Percentiles rank a stretch among this genome's conserved stretches.
Conservation (phyloP, 2,329 filamentous ascomycete genomes). For the Geosmithia flava region DNA sequence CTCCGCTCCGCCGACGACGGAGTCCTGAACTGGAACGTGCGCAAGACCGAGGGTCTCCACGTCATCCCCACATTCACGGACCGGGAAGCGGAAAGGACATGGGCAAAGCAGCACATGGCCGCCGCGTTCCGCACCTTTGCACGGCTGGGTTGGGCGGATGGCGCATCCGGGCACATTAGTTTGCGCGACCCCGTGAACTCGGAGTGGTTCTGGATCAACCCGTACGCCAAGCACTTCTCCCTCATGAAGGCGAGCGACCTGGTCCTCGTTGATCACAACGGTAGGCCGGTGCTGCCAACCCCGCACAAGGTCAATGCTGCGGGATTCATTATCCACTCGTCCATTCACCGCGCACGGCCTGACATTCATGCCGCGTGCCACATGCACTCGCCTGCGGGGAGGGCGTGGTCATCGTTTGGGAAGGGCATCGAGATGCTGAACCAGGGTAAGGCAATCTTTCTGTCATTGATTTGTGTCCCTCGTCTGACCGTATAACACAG, state of each 20-base stretch:
- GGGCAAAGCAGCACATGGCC: constrained; percentile 6
- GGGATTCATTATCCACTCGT: constrained; percentile 50
- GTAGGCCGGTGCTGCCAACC: constrained; percentile 46
- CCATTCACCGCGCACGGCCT: constrained; percentile 44
- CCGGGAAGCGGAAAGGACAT: constrained; percentile 1
- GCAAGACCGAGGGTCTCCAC: background rate
- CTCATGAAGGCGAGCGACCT: constrained; percentile 53
- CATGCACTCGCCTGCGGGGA: constrained; percentile 43
- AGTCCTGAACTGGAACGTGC: background rate
- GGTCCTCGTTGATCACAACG: constrained; percentile 48
- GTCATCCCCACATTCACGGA: background rate
- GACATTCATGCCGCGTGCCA: constrained; percentile 51
- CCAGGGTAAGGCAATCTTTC: constrained; percentile 23
- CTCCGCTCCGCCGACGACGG: background rate
- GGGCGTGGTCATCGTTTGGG: constrained; percentile 49
- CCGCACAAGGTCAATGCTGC: constrained; percentile 47
- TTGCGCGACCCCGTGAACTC: constrained; percentile 16
- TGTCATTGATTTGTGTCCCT: background rate
- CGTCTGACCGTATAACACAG: constrained; percentile 37
- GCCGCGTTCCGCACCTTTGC: constrained; percentile 7
- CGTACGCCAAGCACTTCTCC: constrained; percentile 53
- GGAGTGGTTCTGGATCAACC: constrained; percentile 34
- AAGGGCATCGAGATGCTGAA: constrained; percentile 53
- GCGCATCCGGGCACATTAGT: constrained; percentile 6
- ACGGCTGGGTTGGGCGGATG: constrained; percentile 5